A percentile compares a stretch with the other conserved stretches of the same genome.
Evolutionary conservation across 2,329 filamentous ascomycete species (phyloP).

Genomic region (Colletotrichum kahawae): DNA sequence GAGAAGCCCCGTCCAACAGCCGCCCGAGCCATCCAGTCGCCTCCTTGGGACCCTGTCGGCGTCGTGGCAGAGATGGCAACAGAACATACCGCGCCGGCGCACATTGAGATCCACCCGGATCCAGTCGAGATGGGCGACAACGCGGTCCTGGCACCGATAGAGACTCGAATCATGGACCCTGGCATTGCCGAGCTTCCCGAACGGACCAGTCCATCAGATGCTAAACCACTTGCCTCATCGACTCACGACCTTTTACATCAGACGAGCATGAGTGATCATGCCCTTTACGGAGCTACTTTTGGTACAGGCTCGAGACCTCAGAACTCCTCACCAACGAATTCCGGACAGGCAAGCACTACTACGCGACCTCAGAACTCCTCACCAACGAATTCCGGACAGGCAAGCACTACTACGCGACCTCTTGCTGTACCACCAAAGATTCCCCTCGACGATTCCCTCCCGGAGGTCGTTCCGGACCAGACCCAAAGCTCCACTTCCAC

Average conservation of each 20-base stretch:
- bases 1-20: constrained; percentile 35
- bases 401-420: neutral
- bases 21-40: constrained; percentile 28
- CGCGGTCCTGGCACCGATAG: constrained; percentile 39
- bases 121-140: constrained; percentile 51
- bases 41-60: constrained; percentile 44
- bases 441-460: neutral
- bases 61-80: constrained; percentile 54
- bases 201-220: constrained; percentile 33
- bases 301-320: constrained; percentile 17
- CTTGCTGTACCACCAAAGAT: neutral
- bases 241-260: constrained; percentile 19
- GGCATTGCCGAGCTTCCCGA: constrained; percentile 44
- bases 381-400: neutral
- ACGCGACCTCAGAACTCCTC: neutral
- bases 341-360: neutral
- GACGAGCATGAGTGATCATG: constrained; percentile 15
- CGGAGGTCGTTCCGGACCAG: neutral
- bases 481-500: neutral
- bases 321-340: neutral
- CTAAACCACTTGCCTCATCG: constrained; percentile 8
- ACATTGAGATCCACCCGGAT: constrained; percentile 46
- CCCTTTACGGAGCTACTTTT: constrained; percentile 21
- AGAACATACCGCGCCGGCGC: constrained; percentile 43
- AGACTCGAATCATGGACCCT: constrained; percentile 29